Percentiles rank a stretch among this genome's conserved stretches.
Evolutionary conservation across 31 red algal genomes (phyloP).

Genomic region (Porphyra umbilicalis): DNA sequence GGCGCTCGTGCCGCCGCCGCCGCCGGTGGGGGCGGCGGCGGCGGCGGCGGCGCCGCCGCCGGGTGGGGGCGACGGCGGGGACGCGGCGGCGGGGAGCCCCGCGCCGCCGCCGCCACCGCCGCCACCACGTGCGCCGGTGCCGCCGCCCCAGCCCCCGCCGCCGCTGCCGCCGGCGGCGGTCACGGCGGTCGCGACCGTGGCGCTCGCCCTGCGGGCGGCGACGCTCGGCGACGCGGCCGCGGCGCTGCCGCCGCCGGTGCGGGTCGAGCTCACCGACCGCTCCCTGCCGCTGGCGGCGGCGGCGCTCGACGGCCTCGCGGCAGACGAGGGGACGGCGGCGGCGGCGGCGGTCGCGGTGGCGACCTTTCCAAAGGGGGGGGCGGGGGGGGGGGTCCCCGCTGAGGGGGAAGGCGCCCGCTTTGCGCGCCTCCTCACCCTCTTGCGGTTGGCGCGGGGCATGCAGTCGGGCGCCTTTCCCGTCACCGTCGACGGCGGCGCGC

Average conservation of each 20-base stretch:
- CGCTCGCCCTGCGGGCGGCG: background rate
- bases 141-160: background rate
- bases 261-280: too few species aligned
- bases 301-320: too few species aligned
- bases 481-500: background rate
- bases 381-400: background rate
- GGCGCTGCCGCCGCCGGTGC: too few species aligned
- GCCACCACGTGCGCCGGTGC: background rate
- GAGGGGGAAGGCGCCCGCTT: background rate
- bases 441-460: background rate
- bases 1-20: background rate
- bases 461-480: background rate
- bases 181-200: background rate
- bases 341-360: background rate
- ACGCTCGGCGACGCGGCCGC: background rate
- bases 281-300: background rate
- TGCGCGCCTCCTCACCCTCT: background rate
- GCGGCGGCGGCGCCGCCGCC: too few species aligned
- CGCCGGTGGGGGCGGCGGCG: too few species aligned
- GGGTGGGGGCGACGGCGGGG: too few species aligned
- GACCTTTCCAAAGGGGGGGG: background rate
- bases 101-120: background rate
- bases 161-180: background rate
- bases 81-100: too few species aligned
- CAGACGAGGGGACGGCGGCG: too few species aligned